phyloP scores from a whole-genome alignment of 768 basidiomycete species.

The Mycena pura region DNA sequence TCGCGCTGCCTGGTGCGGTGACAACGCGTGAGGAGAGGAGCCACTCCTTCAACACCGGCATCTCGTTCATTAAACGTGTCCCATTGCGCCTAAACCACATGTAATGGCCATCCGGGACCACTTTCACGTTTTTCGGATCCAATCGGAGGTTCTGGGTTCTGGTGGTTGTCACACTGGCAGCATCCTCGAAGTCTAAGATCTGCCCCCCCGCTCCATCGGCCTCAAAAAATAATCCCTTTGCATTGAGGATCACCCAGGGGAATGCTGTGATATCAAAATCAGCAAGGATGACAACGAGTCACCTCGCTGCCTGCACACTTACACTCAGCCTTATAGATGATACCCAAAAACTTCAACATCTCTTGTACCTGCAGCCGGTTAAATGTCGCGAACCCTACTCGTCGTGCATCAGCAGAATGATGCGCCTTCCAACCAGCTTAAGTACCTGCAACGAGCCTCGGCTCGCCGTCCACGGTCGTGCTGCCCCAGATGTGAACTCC shows the following conservation, averaged over 20 bases:
- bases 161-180: neutral
- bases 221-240: neutral
- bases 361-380: neutral
- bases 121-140: neutral
- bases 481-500: too few relatives aligned
- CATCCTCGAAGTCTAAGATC: neutral
- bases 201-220: neutral
- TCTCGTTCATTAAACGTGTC: neutral
- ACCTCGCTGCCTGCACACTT: neutral
- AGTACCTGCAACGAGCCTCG: constrained; percentile 6
- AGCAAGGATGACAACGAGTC: neutral
- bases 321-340: neutral
- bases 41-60: neutral
- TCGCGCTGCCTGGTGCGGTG: constrained; percentile 2
- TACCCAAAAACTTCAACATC: neutral
- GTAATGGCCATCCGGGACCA: constrained; percentile 1
- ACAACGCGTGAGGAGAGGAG: constrained; percentile 2
- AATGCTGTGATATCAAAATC: neutral
- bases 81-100: neutral
- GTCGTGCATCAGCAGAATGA: neutral
- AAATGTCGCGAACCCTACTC: constrained; percentile 1
- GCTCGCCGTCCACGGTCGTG: neutral
- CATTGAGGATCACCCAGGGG: neutral
- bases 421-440: neutral
- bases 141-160: neutral